Base-by-base conservation (phyloP, 2,329 filamentous ascomycete genomes). In the Sarocladium strictum region DNA sequence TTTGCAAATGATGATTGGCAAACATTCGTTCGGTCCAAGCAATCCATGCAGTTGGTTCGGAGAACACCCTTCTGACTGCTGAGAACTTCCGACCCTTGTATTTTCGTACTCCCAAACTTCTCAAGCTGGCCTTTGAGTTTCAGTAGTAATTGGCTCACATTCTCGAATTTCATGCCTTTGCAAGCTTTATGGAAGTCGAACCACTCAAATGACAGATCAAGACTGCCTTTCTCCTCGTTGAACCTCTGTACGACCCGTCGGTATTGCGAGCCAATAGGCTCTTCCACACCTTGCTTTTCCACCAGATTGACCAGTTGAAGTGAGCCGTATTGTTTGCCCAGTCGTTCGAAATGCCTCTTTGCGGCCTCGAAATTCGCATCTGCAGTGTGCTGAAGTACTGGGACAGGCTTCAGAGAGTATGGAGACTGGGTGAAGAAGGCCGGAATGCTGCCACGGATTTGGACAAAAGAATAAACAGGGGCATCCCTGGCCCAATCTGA, bases 31-130 rank as follows among this genome's bases (percentile, higher is more conserved):
- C 94, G 84, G 67, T 99, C 94, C 10, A 99, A 75, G 62, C 94
- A 99, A 65, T 99, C 94, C 94, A 99, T 97, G 69, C 94, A 99
- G 65, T 99, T 99, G 1, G 91, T 97, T 55, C 94, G 81, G n/a
- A 97, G 68, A 6, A 96, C 82, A 1, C 92, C 92, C 24, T 74
- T 77, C 66, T 97, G 92, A 47, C 66, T 73, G 3, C 65, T 61
- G 15, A 70, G 61, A 14, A 80, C 56, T 27, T 69, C 65, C 2
- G 76, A 77, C 17, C 74, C 69, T 12, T 69, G 62, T 53, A 78
- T 73, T 2, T 89, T 79, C 0, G 87, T 90, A 72, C 89, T 91
- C 1, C 89, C 86, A 45, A 87, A 83, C 3, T 77, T 74, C 41
- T 87, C 83, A 11, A 97, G 74, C n/a, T 80, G 84, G 3, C 77